Base-by-base conservation (phyloP, 148 eudicot genomes). In the Vaccinium macrocarpon region DNA sequence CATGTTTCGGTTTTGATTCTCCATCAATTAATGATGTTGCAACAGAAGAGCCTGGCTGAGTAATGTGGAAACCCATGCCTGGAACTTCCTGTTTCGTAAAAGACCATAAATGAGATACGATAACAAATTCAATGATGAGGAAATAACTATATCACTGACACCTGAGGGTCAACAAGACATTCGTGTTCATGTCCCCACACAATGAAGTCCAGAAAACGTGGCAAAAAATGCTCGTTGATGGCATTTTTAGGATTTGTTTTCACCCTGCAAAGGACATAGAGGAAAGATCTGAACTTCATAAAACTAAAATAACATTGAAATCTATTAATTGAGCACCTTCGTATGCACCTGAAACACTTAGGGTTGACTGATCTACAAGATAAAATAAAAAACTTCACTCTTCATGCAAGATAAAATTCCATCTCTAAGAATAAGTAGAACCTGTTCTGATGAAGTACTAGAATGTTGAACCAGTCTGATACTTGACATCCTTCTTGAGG, bases 161-260 rank as follows among this genome's bases (percentile, higher is more conserved):
- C 99, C 98, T 97, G 97, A 80, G 99, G 99, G 81, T 95, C 98
- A 91, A 95, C 88, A 86, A 97, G 92, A 88, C 99, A 95, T 91
- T 97, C 99, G 85, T 97, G 99, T 85, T 97, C 99, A 89, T 97
- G 99, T n/a, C 99, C 99, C 99, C 99, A 97, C 81, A 97, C 98
- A 57, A 97, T 88, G 84, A 97, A 97, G 87, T 97, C 99, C 90
- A 97, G 92, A 87, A 97, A 97, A 12, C 98, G 88, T 8, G 99
- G 99, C 84, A 97, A 86, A 81, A 97, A 95, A 85, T 97, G 99
- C 90, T 97, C 99, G 90, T 93, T 97, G 86, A 97, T 97, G 10
- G 99, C 99, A 90, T 97, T 97, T 90, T 97, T 97, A n/a, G 98
- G 98, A 91, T 95, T 97, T 90, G 99, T 81, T 91, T 97, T 97